phyloP scores from a whole-genome alignment of 805 yeast genomes.

The Cyberlindnera mycetangii region DNA sequence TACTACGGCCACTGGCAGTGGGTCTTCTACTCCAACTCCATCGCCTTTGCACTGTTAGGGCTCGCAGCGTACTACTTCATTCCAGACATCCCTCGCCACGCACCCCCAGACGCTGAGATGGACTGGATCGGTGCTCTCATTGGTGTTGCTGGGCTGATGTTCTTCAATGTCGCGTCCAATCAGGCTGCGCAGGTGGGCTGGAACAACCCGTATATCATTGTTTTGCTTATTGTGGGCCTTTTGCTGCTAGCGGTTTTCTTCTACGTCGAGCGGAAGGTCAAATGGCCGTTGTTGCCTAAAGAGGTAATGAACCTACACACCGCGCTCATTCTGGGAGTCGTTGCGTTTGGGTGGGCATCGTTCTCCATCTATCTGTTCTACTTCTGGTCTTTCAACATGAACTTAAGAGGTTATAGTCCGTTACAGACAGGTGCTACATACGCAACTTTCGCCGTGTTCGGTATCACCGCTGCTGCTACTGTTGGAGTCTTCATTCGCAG shows the following conservation, averaged over 20 bases:
- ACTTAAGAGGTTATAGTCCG: conserved; percentile 47
- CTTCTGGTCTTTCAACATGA: conserved; percentile 48
- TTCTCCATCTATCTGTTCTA: conserved; percentile 75
- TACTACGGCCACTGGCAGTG: conserved; percentile 47
- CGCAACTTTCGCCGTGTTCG: conserved; percentile 47
- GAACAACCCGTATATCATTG: conserved; percentile 55
- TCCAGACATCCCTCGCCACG: conserved; percentile 30
- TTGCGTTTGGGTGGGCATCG: conserved; percentile 72
- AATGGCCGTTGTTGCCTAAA: conserved; percentile 53
- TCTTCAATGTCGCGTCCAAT: conserved; percentile 69
- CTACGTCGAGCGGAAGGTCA: conserved; percentile 42
- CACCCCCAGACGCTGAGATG: conserved; percentile 29
- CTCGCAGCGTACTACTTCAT: conserved; percentile 31
- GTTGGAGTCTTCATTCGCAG: conserved; percentile 47
- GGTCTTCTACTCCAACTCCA: conserved; percentile 43
- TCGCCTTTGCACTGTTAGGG: conserved; percentile 33
- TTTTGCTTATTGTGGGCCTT: conserved; percentile 49
- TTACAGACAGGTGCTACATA: conserved; percentile 45
- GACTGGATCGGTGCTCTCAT: conserved; percentile 52
- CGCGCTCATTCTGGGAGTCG: conserved; percentile 45
- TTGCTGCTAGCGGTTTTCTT: conserved; percentile 44
- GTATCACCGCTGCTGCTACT: conserved; percentile 50
- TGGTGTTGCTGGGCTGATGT: conserved; percentile 58
- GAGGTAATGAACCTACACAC: conserved; percentile 44
- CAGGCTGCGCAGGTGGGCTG: conserved; percentile 77